Evolutionary conservation across 2,329 filamentous ascomycete species (phyloP).

Genomic region (Tolypocladium endophyticum): DNA sequence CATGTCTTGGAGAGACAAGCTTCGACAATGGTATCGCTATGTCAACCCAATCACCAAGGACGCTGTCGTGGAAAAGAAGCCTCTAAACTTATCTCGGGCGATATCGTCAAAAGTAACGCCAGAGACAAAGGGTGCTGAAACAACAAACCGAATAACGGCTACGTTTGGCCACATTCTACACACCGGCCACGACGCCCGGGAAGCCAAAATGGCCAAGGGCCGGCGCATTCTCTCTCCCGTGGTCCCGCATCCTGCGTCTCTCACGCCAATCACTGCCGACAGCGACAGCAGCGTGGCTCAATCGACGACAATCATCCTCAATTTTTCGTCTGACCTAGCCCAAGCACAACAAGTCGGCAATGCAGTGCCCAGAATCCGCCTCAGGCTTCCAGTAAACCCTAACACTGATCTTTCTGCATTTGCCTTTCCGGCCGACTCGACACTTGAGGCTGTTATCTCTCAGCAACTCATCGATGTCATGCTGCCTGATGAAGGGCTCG

Average conservation of each 20-base stretch:
- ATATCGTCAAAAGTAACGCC: background rate
- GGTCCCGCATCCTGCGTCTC: slow-evolving; percentile 34
- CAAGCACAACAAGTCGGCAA: background rate
- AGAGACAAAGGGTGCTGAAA: background rate
- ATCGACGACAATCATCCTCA: slow-evolving; percentile 29
- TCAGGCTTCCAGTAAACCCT: slow-evolving; percentile 19
- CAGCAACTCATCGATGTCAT: slow-evolving; percentile 29
- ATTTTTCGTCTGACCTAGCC: slow-evolving; percentile 28
- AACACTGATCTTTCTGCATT: slow-evolving; percentile 17
- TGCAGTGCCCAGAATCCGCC: slow-evolving; percentile 13
- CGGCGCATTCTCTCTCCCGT: slow-evolving; percentile 32
- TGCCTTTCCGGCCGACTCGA: slow-evolving; percentile 16
- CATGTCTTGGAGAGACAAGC: slow-evolving; percentile 24
- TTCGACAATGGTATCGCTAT: slow-evolving; percentile 19
- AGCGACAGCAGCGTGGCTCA: slow-evolving; percentile 12
- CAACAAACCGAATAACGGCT: slow-evolving; percentile 21
- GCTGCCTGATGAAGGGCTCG: slow-evolving; percentile 34
- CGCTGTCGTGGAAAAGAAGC: background rate
- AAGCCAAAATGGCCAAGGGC: slow-evolving; percentile 2
- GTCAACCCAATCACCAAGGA: slow-evolving; percentile 9
- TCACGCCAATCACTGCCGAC: slow-evolving; percentile 26
- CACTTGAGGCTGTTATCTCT: slow-evolving; percentile 18
- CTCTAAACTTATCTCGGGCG: background rate
- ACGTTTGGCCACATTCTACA: slow-evolving; percentile 43
- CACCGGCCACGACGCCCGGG: slow-evolving; percentile 6